These are phyloP conservation scores for Daldinia eschscholtzii DNA, from an alignment of 2,329 filamentous ascomycete species.

Conservation along the genomic window DNA sequence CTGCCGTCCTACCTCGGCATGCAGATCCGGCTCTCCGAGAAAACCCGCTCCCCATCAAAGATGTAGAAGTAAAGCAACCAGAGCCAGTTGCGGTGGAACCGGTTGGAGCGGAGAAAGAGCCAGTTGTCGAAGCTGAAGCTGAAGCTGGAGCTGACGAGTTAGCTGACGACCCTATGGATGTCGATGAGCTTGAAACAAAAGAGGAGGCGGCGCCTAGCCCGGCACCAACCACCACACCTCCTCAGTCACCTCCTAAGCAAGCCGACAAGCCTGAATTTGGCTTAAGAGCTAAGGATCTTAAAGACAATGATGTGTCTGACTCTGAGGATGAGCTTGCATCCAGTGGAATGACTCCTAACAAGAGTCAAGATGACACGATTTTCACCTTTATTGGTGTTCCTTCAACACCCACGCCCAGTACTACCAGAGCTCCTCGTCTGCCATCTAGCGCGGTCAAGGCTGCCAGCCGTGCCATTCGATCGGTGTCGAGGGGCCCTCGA, in stretches of 20 bases:
- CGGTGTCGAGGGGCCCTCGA: conserved; percentile 51
- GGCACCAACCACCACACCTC: conserved; percentile 49
- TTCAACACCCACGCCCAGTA: conserved; percentile 58
- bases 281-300: conserved; percentile 63
- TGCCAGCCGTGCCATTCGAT: conserved; percentile 49
- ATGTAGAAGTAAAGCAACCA: conserved; percentile 13
- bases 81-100: conserved; percentile 23
- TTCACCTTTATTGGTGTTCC: conserved; percentile 53
- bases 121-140: conserved; percentile 23
- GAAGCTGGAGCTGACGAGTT: conserved; percentile 14
- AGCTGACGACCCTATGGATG: conserved; percentile 44
- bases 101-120: conserved; percentile 14
- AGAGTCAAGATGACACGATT: conserved; percentile 46
- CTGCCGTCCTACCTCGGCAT: conserved; percentile 60
- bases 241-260: conserved; percentile 50
- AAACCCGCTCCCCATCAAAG: conserved; percentile 46
- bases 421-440: conserved; percentile 45
- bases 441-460: conserved; percentile 49
- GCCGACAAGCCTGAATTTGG: conserved; percentile 53
- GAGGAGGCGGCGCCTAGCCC: conserved; percentile 42
- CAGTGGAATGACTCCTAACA: conserved; percentile 48
- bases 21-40: conserved; percentile 57
- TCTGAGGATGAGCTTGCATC: conserved; percentile 66
- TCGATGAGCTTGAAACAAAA: conserved; percentile 49
- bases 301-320: conserved; percentile 61